Base-by-base conservation (phyloP, 2,329 filamentous ascomycete species). In the Xylariales sp. region DNA sequence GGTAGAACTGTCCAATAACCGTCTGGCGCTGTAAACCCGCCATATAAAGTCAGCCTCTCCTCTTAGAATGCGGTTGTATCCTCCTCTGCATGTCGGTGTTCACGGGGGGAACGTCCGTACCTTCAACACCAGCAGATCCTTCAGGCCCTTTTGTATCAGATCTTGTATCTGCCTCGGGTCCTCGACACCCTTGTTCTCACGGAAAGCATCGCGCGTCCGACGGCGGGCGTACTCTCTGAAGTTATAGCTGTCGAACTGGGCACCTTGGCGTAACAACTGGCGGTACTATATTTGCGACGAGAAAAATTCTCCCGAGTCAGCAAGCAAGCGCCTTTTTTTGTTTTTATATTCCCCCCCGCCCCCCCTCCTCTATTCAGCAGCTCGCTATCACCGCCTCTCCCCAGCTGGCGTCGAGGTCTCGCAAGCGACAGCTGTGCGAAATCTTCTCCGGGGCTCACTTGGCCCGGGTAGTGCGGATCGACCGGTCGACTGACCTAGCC, bases 171-270 rank as follows among this genome's bases (percentile, higher is more conserved):
- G 73, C 46, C 88, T 74, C 48, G 79, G 74, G 57, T 96, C 93
- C 31, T 78, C 68, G 54, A 88, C 83, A 40, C 65, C 60, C 62
- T 79, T 76, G 63, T 94, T 76, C 61, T 95, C 88, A 53, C 85
- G 78, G 65, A 97, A 98, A 5, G 88, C 83, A 70, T 97, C 93
- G 60, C 78, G 78, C 60, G 93, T 95, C 63, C 91, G 80, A 58
- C 93, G 83, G 65, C 83, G 85, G 38, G 93, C 90, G 65, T 98
- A 98, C 63, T 96, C 91, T 67, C 93, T 81, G 75, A 96, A 98
- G 69, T 97, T 98, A 73, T 97, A 98, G 51, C 85, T 81, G 45
- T 88, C 79, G 64, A 98, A 97, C 57, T 95, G 86, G 45, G 76
- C 74, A 45, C 88, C 82, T 62, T 93, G 85, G 52, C 90, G 85